A percentile compares a stretch with the other conserved stretches of the same genome.
phyloP scores from a whole-genome alignment of 108 stramenopile genomes.

The Fragilariopsis cylindrus region DNA sequence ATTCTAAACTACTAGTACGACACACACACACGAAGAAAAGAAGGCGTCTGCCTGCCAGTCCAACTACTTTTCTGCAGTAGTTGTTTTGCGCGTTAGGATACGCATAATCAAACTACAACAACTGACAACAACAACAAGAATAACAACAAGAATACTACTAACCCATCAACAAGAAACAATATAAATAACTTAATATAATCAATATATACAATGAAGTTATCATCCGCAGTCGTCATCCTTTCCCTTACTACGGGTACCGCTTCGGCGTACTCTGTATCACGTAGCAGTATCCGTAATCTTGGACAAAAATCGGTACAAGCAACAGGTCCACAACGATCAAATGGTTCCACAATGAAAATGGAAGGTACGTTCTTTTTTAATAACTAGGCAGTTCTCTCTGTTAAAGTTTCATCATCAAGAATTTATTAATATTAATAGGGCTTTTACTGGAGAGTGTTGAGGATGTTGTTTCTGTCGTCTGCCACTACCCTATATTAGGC shows the following conservation, averaged over 20 bases:
- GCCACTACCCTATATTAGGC: neutral
- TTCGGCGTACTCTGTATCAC: constrained; percentile 51
- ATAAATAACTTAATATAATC: neutral
- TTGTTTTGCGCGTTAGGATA: too few species aligned
- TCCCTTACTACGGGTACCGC: constrained; percentile 57
- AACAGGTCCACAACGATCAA: constrained; percentile 25
- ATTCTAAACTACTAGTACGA: too few species aligned
- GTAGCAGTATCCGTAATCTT: constrained; percentile 58
- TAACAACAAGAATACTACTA: too few species aligned
- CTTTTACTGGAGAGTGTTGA: neutral
- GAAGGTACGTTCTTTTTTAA: constrained; percentile 70
- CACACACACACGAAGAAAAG: too few species aligned
- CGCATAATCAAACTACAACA: too few species aligned
- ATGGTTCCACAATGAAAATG: constrained; percentile 69
- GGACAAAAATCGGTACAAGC: constrained; percentile 59
- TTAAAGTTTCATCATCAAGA: neutral
- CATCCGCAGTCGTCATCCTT: constrained; percentile 50
- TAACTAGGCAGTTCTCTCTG: neutral
- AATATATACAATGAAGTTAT: constrained; percentile 58
- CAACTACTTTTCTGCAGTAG: too few species aligned
- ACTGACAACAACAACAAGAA: too few species aligned
- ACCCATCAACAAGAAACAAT: too few species aligned
- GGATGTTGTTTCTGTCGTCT: neutral
- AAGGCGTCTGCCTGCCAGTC: too few species aligned
- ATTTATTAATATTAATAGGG: neutral